phyloP scores from a whole-genome alignment of 345 rosid species.

The Lepidium africanum region DNA sequence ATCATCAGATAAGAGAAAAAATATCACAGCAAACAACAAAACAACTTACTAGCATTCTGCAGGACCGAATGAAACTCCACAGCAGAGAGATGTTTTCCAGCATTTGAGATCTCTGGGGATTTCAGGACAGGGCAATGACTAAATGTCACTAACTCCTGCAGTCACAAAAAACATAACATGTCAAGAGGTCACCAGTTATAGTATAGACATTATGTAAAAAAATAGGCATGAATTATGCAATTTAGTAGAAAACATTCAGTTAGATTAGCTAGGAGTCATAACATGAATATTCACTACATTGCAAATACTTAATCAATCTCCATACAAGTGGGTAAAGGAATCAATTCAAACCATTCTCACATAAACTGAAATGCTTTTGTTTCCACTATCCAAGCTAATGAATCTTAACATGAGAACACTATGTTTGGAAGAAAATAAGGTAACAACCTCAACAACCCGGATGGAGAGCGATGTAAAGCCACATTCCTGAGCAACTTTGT shows the following conservation, averaged over 20 bases:
- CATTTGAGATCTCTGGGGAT: constrained; percentile 63
- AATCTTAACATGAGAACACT: background rate
- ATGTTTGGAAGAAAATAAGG: background rate
- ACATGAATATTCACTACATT: background rate
- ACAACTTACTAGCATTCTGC: constrained; percentile 47
- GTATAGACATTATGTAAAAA: background rate
- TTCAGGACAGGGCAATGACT: constrained; percentile 54
- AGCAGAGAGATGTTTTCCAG: constrained; percentile 87
- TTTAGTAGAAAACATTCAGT: background rate
- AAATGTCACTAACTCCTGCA: constrained; percentile 84
- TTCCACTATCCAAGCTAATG: background rate
- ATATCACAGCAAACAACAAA: background rate
- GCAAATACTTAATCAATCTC: background rate
- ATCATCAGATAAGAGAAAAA: constrained; percentile 1
- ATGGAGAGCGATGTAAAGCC: constrained; percentile 87
- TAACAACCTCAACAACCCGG: constrained; percentile 65
- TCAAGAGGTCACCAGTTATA: background rate
- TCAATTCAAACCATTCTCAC: background rate
- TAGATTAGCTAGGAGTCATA: background rate
- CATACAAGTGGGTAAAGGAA: background rate
- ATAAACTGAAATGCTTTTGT: background rate
- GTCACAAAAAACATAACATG: background rate
- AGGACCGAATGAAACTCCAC: constrained; percentile 74
- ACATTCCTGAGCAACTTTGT: constrained; percentile 70
- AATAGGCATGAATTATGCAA: background rate